Percentiles rank a stretch among this genome's conserved stretches.
Conservation (phyloP, 2,329 filamentous ascomycete species). For the Diaporthe caulivora region DNA sequence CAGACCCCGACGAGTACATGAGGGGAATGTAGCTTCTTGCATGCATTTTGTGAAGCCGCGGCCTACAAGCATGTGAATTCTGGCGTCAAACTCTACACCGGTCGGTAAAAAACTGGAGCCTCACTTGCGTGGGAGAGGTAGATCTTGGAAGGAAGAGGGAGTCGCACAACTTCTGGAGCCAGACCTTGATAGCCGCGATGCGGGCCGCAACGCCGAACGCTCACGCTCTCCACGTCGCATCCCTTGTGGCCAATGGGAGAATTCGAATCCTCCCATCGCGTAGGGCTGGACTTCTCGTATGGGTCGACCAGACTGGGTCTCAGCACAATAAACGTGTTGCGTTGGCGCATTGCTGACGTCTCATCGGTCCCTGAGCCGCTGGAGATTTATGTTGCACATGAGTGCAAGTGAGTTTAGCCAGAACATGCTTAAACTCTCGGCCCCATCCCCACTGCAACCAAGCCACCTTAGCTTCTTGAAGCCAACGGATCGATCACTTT, state of each 20-base stretch:
- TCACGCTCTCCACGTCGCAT: conserved; percentile 1
- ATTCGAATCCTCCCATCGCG: neutral
- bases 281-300: conserved; percentile 23
- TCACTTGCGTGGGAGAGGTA: neutral
- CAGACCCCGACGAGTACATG: neutral
- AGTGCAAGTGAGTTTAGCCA: conserved; percentile 18
- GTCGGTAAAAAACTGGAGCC: conserved; percentile 18
- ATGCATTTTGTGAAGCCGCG: conserved; percentile 6
- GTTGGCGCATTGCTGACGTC: conserved; percentile 24
- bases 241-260: conserved; percentile 13
- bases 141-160: conserved; percentile 25
- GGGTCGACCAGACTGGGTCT: conserved; percentile 11
- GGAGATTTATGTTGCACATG: conserved; percentile 25
- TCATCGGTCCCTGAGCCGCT: conserved; percentile 31
- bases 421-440: conserved; percentile 29
- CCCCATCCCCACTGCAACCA: conserved; percentile 14
- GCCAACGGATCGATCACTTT: conserved; percentile 30
- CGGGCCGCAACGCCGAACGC: conserved; percentile 33
- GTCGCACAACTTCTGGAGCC: conserved; percentile 20
- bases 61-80: conserved; percentile 14
- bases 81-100: conserved; percentile 12
- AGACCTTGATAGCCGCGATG: conserved; percentile 14
- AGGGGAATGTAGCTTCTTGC: conserved; percentile 10
- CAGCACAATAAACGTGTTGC: conserved; percentile 21
- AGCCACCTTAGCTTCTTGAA: conserved; percentile 15